Evolutionary conservation across 768 basidiomycete genomes (phyloP), one percentile per base, ranked within the genome.

Genomic region (Leccinum incarnatum): DNA sequence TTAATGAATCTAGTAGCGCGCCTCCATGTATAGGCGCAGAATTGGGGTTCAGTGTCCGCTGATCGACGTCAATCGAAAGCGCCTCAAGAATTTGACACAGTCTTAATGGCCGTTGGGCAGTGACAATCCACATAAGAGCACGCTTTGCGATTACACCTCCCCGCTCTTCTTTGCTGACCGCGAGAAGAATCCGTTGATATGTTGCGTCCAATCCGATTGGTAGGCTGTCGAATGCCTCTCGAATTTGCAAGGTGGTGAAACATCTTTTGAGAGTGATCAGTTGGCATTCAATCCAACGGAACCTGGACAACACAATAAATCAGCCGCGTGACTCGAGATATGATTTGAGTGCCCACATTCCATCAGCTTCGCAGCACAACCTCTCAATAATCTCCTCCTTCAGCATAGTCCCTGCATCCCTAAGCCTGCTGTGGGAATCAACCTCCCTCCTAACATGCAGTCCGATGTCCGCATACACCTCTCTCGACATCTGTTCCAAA

Each of bases 21-120:
- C 23, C 1, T 23, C 46, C 46, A 23, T 47, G 46, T 23, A 47
- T 8, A 2, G 46, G 46, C 12, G 21, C 46, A 21, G 23, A 6
- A 47, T 47, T 5, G 3, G 12, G 11, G 21, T 47, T 12, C 46
- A 47, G 23, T 14, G 21, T 47, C 9, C 46, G 21, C 14, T 2
- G 14, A 12, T 47, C 14, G 23, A 47, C 2, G 46, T 47, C 46
- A 23, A 47, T 47, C 3, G 46, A 47, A 3, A 47, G 46, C 3
- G 46, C 46, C 14, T 47, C 46, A 2, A 47, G 21, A 47, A 47
- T 15, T 21, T 47, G 12, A 47, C 21, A 47, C 19, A 47, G 21
- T 15, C 3, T 14, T 8, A 47, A 47, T 5, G 46, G 12, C 3
- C 0, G 0, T 2, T 2, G 0, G 5, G 46, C 46, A 0, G 23